Base-by-base conservation (phyloP, 2,329 filamentous ascomycete genomes). In the Bipolaris sorokiniana region DNA sequence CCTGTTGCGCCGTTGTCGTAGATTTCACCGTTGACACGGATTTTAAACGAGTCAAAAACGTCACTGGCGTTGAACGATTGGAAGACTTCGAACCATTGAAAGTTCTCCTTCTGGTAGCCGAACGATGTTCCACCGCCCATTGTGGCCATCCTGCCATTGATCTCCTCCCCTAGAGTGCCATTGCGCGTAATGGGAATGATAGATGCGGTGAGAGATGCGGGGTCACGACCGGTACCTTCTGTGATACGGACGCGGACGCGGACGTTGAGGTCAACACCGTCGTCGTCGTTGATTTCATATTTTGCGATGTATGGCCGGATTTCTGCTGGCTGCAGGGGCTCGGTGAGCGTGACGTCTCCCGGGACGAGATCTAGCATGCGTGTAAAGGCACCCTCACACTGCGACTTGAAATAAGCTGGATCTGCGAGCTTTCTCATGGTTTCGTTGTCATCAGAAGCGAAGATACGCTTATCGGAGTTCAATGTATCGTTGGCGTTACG, bases 381-480 rank as follows among this genome's bases (percentile, higher is more conserved):
- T 6, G 54, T 58, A 33, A 71, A 63, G 1, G 64, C 58, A 22
- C 52, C 58, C 18, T 63, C 49, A 41, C 68, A 71, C 20, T 61
- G 56, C 0, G 52, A 48, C 36, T 65, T 56, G 46, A 68, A 71
- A 13, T 63, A 60, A 5, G 56, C 52, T 7, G 47, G 15, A n/a
- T 69, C 63, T 13, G 61, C 59, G 7, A 77, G 62, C 28, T 60
- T 62, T 7, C 65, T 53, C 63, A 76, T 72, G 9, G 73, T 76
- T 23, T 46, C 61, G 40, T 75, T 74, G 36, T 56, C 61, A 54
- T 76, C 74, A 3, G 66, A 59, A 5, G 54, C 61, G 48, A 71
- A 76, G 16, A 77, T 66, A 15, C 71, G 64, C 45, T 70, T 64
- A 48, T 77, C 75, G 4, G 71, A 75, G 15, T 68, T 66, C 9